A percentile compares a stretch with the other conserved stretches of the same genome.
phyloP scores from a whole-genome alignment of 805 yeast species.

The Metschnikowia shivogae region DNA sequence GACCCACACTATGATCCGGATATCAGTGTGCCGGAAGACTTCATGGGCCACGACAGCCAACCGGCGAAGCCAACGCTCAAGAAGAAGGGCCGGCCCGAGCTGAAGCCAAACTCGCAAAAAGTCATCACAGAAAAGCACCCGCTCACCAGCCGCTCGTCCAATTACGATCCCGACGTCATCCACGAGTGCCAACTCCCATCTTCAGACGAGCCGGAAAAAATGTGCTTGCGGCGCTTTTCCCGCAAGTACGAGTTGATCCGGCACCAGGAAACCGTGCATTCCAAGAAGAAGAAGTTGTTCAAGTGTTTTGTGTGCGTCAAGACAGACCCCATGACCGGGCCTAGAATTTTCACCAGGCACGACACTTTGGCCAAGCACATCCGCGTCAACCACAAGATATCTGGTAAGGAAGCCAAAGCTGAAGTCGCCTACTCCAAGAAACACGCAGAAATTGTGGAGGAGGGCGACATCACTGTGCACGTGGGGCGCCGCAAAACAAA shows the following conservation, averaged over 20 bases:
- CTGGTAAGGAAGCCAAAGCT: constrained; percentile 45
- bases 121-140: constrained; percentile 23
- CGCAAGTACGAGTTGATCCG: constrained; percentile 87
- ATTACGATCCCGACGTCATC: constrained; percentile 44
- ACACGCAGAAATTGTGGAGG: constrained; percentile 46
- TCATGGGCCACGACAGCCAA: neutral
- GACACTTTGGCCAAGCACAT: constrained; percentile 94
- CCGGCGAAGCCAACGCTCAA: constrained; percentile 1
- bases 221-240: constrained; percentile 41
- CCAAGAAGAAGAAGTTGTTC: constrained; percentile 77
- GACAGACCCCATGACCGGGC: constrained; percentile 49
- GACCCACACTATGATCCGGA: constrained; percentile 2
- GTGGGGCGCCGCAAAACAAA: constrained; percentile 44
- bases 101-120: constrained; percentile 27
- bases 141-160: constrained; percentile 32
- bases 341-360: constrained; percentile 85
- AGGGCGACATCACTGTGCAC: constrained; percentile 44
- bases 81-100: constrained; percentile 20
- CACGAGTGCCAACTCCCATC: constrained; percentile 46
- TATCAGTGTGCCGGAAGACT: neutral
- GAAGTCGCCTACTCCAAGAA: constrained; percentile 44
- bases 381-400: constrained; percentile 42
- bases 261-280: constrained; percentile 95
- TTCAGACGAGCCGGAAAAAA: constrained; percentile 38
- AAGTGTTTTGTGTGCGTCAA: constrained; percentile 84